A percentile compares a stretch with the other conserved stretches of the same genome.
phyloP scores from a whole-genome alignment of 2,329 filamentous ascomycete species.

The Fusarium palustre region DNA sequence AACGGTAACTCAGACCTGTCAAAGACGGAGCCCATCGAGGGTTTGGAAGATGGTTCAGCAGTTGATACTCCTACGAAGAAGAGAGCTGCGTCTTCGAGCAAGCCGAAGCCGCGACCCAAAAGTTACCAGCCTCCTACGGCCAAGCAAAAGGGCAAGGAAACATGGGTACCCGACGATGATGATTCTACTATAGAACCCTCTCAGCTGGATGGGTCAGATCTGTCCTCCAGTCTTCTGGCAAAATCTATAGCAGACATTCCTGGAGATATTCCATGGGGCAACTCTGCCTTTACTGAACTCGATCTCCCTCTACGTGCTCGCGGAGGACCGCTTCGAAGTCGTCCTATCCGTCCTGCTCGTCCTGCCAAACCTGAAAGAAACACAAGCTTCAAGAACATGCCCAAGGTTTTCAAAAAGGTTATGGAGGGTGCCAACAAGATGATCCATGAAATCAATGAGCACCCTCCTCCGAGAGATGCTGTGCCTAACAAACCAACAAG shows the following conservation, averaged over 20 bases:
- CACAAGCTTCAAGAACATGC: conserved; percentile 69
- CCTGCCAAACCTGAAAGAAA: conserved; percentile 63
- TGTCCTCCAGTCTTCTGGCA: conserved; percentile 55
- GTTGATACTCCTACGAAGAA: conserved; percentile 56
- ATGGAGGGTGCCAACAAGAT: conserved; percentile 74
- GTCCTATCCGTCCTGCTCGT: conserved; percentile 49
- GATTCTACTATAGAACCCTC: conserved; percentile 45
- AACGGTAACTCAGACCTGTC: conserved; percentile 9
- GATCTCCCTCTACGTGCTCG: conserved; percentile 62
- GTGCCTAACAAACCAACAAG: conserved; percentile 68
- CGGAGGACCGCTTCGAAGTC: conserved; percentile 59
- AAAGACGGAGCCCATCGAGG: conserved; percentile 42
- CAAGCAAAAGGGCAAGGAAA: conserved; percentile 46
- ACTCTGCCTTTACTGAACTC: conserved; percentile 74
- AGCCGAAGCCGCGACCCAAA: conserved; percentile 46
- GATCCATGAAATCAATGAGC: conserved; percentile 69
- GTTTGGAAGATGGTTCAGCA: conserved; percentile 54
- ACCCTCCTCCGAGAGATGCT: conserved; percentile 58
- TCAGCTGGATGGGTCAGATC: conserved; percentile 48
- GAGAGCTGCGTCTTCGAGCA: conserved; percentile 45
- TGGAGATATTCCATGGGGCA: conserved; percentile 71
- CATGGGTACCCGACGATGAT: conserved; percentile 50
- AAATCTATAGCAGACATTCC: conserved; percentile 68
- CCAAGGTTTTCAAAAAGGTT: conserved; percentile 73
- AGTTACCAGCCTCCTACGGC: conserved; percentile 37